Conservation (phyloP, 177 flowering plant species). For the Telopea speciosissima region DNA sequence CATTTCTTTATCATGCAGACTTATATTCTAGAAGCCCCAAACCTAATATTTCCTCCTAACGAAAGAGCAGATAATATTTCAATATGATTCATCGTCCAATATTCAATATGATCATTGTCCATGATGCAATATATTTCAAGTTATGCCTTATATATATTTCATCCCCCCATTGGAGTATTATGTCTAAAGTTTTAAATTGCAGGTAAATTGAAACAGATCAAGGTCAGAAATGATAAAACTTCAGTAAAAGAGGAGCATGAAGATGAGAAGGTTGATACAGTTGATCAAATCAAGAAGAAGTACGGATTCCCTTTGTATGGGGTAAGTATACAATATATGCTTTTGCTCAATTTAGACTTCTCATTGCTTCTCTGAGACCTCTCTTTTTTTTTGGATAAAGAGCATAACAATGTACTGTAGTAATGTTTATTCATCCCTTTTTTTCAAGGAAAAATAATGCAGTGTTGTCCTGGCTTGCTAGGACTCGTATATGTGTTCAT, state of each 20-base stretch:
- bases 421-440: too few relatives aligned
- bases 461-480: too few relatives aligned
- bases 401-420: too few relatives aligned
- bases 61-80: background rate
- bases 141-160: background rate
- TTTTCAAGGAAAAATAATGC: too few relatives aligned
- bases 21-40: background rate
- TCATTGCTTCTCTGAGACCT: too few relatives aligned
- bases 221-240: constrained; percentile 46
- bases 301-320: constrained; percentile 59
- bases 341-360: background rate
- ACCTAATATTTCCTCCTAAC: background rate
- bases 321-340: constrained; percentile 36
- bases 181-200: constrained; percentile 11
- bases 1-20: background rate
- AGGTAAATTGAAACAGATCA: constrained; percentile 66
- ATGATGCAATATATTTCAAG: background rate
- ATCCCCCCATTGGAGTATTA: background rate
- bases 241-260: constrained; percentile 40
- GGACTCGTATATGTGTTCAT: too few relatives aligned
- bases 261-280: constrained; percentile 46
- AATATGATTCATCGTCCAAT: background rate
- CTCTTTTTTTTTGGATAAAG: too few relatives aligned
- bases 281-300: constrained; percentile 82
- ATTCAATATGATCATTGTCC: background rate